phyloP scores from a whole-genome alignment of 1,284 basidiomycete species.

The Porphyrellus sp. region DNA sequence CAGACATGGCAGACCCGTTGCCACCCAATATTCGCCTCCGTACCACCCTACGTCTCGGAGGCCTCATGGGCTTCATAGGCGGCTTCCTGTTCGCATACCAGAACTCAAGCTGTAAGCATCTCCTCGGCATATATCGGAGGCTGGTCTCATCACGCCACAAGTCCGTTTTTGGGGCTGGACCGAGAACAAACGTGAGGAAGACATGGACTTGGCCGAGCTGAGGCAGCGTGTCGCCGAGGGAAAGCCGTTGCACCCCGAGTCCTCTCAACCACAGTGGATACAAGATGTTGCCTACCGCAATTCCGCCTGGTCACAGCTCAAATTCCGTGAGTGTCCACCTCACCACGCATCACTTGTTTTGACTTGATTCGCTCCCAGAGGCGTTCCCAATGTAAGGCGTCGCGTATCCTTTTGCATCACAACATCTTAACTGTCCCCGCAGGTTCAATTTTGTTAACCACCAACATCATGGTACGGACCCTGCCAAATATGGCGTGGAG shows the following conservation, averaged over 20 bases:
- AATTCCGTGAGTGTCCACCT: constrained; percentile 67
- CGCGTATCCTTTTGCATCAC: background rate
- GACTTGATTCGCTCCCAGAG: constrained; percentile 39
- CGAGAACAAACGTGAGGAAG: constrained; percentile 86
- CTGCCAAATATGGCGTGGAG: constrained; percentile 68
- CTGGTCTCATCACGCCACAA: constrained; percentile 19
- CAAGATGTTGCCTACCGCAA: constrained; percentile 89
- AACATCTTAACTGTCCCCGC: constrained; percentile 13
- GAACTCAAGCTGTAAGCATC: constrained; percentile 72
- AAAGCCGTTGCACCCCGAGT: constrained; percentile 82
- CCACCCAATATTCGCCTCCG: constrained; percentile 35
- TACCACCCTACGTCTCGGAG: constrained; percentile 33
- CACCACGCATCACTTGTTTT: constrained; percentile 1
- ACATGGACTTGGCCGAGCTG: constrained; percentile 74
- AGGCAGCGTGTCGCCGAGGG: constrained; percentile 68
- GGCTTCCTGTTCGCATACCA: constrained; percentile 96
- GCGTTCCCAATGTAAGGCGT: constrained; percentile 62
- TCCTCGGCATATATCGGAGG: constrained; percentile 10
- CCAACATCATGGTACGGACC: constrained; percentile 81
- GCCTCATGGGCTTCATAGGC: constrained; percentile 70
- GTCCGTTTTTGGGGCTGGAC: constrained; percentile 97
- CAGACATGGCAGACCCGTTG: constrained; percentile 48
- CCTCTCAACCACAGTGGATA: constrained; percentile 81
- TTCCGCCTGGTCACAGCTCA: constrained; percentile 89
- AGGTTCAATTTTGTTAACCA: constrained; percentile 95